phyloP scores from a whole-genome alignment of 768 basidiomycete genomes.

The Hygrocybe coccinea region DNA sequence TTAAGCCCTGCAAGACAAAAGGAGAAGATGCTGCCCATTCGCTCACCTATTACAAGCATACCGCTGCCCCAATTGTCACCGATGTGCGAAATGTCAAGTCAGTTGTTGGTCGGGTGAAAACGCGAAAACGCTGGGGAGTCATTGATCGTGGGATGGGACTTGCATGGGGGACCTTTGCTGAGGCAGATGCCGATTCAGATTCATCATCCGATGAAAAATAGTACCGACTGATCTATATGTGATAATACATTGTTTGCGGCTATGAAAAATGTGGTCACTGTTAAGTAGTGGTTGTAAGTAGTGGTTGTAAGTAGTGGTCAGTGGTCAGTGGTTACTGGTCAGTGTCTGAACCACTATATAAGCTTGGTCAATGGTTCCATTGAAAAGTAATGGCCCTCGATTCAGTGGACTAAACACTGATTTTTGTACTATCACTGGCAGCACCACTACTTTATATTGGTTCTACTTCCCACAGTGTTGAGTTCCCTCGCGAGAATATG shows the following conservation, averaged over 20 bases:
- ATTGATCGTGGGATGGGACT: constrained; percentile 7
- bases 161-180: constrained; percentile 6
- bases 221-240: background rate
- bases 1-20: constrained; percentile 9
- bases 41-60: background rate
- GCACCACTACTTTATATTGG: no score
- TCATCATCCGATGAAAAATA: background rate
- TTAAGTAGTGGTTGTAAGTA: background rate
- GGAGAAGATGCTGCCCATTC: constrained; percentile 12
- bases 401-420: background rate
- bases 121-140: constrained; percentile 8
- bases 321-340: background rate
- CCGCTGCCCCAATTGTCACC: background rate
- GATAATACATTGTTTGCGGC: no score
- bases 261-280: no score
- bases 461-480: no score
- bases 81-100: constrained; percentile 11
- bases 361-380: background rate
- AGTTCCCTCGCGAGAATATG: no score
- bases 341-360: background rate
- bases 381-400: background rate
- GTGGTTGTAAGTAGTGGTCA: no score
- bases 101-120: constrained; percentile 11
- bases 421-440: no score
- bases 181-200: background rate